Evolutionary conservation across 1,284 basidiomycete genomes (phyloP), one percentile per base, ranked within the genome.

Genomic region (Tilletia horrida): DNA sequence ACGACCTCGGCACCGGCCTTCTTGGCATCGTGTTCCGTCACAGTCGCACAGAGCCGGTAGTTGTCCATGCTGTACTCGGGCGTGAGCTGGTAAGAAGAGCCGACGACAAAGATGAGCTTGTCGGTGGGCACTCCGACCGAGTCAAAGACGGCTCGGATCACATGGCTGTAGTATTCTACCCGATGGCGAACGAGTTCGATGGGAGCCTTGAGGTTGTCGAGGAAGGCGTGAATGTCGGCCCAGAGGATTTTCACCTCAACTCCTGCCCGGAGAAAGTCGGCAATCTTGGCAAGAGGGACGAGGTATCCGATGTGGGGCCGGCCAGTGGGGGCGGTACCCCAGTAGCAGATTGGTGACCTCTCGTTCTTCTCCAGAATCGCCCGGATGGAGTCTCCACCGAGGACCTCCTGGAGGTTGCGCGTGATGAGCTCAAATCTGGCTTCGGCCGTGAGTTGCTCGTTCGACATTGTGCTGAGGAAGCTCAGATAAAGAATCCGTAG

Each of bases 1-100:
- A 98, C 96, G 63, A 98, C 96, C 81, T 98, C 96, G 0, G 95
- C 94, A n/a, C 96, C 96, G 0, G 96, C 96, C 82, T 96, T 96
- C 82, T 95, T 95, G 16, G 94, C 93, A 74, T 97, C 96, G 83
- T 97, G 93, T 80, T 97, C 93, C 0, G 93, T 90, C 6, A 94
- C 92, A 64, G 89, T 88, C 11, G 95, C 88, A 74, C 90, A 91
- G 55, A 97, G 87, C 71, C 88, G 88, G 87, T 94, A 97, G 80
- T 93, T 91, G 84, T 99, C 96, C 79, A 97, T 86, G 78, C 90
- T 96, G 87, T 97, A 99, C 73, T 95, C 91, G 50, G 86, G 86
- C 1, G 89, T 89, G 69, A 97, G 88, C 83, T 98, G 94, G 88
- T 95, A 96, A 75, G 88, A 89, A 0, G 91, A 92, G 14, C 95